These are phyloP conservation scores for Penicillium sp. DNA, from an alignment of 2,329 filamentous ascomycete species.

Conservation along the genomic window DNA sequence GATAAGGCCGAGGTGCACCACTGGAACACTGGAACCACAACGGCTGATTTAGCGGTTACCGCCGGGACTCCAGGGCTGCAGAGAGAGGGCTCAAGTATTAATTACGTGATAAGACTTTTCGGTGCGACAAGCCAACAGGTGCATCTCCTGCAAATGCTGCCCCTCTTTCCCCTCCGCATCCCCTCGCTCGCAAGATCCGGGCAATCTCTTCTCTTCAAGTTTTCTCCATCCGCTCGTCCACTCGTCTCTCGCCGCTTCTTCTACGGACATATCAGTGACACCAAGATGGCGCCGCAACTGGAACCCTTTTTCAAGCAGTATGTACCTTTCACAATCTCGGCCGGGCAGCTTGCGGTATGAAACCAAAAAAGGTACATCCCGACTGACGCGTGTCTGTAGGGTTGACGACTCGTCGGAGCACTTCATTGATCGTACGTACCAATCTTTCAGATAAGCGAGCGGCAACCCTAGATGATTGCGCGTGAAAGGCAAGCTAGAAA, in stretches of 20 bases:
- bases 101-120: slow-evolving; percentile 29
- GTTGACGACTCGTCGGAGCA: slow-evolving; percentile 75
- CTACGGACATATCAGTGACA: slow-evolving; percentile 49
- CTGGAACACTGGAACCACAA: neutral
- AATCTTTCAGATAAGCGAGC: neutral
- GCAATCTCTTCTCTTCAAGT: slow-evolving; percentile 17
- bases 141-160: slow-evolving; percentile 27
- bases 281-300: slow-evolving; percentile 85
- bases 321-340: slow-evolving; percentile 20
- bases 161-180: slow-evolving; percentile 38
- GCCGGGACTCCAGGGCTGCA: slow-evolving; percentile 15
- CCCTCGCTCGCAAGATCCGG: slow-evolving; percentile 27
- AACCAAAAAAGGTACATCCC: neutral
- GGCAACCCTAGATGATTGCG: neutral
- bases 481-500: slow-evolving; percentile 7
- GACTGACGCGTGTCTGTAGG: slow-evolving; percentile 27
- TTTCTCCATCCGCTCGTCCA: slow-evolving; percentile 16
- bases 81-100: slow-evolving; percentile 6
- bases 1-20: slow-evolving; percentile 1
- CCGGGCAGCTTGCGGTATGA: neutral
- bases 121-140: neutral
- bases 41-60: slow-evolving; percentile 23
- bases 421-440: slow-evolving; percentile 74
- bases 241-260: slow-evolving; percentile 36
- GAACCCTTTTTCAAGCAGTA: slow-evolving; percentile 87